phyloP scores from a whole-genome alignment of 352 stramenopile species.

The Vaucheria bursata region DNA sequence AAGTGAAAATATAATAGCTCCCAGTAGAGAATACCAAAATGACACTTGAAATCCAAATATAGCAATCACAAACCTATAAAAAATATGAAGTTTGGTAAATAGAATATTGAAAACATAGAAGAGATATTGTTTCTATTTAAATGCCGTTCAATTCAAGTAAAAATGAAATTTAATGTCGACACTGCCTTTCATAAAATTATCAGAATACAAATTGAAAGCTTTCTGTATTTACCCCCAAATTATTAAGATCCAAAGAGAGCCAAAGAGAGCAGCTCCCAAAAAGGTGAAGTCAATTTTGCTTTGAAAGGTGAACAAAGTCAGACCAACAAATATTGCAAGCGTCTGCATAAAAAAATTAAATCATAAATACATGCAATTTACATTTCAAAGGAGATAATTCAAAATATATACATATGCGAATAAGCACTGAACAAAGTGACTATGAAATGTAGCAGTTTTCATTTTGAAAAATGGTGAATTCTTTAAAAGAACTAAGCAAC shows the following conservation, averaged over 20 bases:
- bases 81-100: background rate
- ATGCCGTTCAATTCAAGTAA: background rate
- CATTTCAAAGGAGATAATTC: too few relatives aligned
- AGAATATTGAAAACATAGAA: background rate
- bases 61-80: slow-evolving; percentile 10
- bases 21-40: slow-evolving; percentile 35
- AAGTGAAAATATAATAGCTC: slow-evolving; percentile 39
- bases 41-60: slow-evolving; percentile 33
- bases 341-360: too few relatives aligned
- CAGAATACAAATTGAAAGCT: background rate
- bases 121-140: background rate
- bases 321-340: too few relatives aligned
- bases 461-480: too few relatives aligned
- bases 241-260: slow-evolving; percentile 30
- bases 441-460: too few relatives aligned
- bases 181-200: background rate
- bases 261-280: slow-evolving; percentile 33
- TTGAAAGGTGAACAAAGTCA: too few relatives aligned
- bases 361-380: too few relatives aligned
- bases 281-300: too few relatives aligned
- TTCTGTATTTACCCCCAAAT: slow-evolving; percentile 32
- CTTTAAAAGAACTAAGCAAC: too few relatives aligned
- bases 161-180: background rate
- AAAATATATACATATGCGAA: too few relatives aligned
- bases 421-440: too few relatives aligned